Base-by-base conservation (phyloP, 129 eudicot species). In the Flaveria brownii region DNA sequence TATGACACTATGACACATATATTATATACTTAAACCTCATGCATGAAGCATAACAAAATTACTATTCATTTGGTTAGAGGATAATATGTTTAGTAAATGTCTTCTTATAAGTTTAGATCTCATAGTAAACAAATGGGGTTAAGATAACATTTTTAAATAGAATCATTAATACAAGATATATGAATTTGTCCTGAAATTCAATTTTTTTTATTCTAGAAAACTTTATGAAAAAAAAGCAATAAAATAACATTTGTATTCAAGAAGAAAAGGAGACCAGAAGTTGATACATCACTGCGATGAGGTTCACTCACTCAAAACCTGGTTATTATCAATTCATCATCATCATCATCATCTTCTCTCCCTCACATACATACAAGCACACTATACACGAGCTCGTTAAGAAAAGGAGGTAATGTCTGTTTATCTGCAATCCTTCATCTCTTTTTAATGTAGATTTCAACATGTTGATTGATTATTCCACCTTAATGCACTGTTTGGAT, bases 231-330 rank as follows among this genome's bases (percentile, higher is more conserved):
- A 11, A 14, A 49, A 14, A 42, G 9, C 1, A 54, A n/a, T 1
- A 54, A 6, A 62, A 62, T 26, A 75, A 30, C 47, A 6, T 4
- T 49, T 33, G 50, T 75, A 63, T 47, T 68, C 28, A 42, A 77
- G 57, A 57, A 12, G 81, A 77, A 77, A 68, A 77, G 25, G 60
- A 77, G 47, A 30, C 28, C 81, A 54, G n/a, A 77, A 55, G 75
- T 41, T 77, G 81, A 77, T 77, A 77, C 69, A 77, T 66, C 71
- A 61, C 67, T 43, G 45, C 68, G 46, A 68, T 77, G 75, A 77
- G 81, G 81, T 77, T 77, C 80, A 76, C 80, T 76, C 80, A 55
- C 69, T 76, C 68, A 46, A 33, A 33, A 33, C 74, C 42, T 76
- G 73, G 46, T 76, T 76, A 43, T 10, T 43, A 9, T 10, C 47